These are phyloP conservation scores for Ustanciosporium gigantosporum DNA, from an alignment of 1,284 basidiomycete genomes.

Conservation along the genomic window DNA sequence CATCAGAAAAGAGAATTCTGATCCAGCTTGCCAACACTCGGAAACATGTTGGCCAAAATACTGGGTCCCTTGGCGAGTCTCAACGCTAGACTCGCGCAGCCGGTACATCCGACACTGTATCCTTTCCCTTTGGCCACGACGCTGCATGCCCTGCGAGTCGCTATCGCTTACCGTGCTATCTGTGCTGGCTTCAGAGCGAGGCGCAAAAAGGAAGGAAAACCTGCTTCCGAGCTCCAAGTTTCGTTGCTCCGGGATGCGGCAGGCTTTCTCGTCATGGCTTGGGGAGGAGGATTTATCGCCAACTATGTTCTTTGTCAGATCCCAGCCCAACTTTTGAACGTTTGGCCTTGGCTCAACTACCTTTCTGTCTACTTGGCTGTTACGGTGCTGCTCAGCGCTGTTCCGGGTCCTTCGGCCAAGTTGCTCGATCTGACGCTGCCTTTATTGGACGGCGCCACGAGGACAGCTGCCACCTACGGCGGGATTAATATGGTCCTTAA, in stretches of 20 bases:
- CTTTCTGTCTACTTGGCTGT: conserved; percentile 34
- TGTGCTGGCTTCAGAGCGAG: conserved; percentile 15
- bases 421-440: conserved; percentile 39
- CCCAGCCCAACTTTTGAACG: conserved; percentile 39
- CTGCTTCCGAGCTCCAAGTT: conserved; percentile 12
- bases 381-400: conserved; percentile 1
- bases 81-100: conserved; percentile 28
- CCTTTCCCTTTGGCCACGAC: conserved; percentile 44
- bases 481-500: conserved; percentile 35
- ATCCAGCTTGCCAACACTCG: too few species aligned
- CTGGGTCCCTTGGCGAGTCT: conserved; percentile 30
- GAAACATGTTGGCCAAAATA: conserved; percentile 32
- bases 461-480: conserved; percentile 39
- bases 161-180: conserved; percentile 40
- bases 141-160: conserved; percentile 44
- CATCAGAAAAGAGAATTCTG: too few species aligned
- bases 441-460: conserved; percentile 43
- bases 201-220: conserved; percentile 11
- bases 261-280: conserved; percentile 53
- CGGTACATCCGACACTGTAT: conserved; percentile 40
- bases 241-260: conserved; percentile 26
- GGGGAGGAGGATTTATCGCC: conserved; percentile 49
- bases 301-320: conserved; percentile 40
- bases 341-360: conserved; percentile 46
- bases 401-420: conserved; percentile 16